These are phyloP conservation scores for Pichia norvegensis DNA, from an alignment of 1,139 yeast species.

Conservation along the genomic window DNA sequence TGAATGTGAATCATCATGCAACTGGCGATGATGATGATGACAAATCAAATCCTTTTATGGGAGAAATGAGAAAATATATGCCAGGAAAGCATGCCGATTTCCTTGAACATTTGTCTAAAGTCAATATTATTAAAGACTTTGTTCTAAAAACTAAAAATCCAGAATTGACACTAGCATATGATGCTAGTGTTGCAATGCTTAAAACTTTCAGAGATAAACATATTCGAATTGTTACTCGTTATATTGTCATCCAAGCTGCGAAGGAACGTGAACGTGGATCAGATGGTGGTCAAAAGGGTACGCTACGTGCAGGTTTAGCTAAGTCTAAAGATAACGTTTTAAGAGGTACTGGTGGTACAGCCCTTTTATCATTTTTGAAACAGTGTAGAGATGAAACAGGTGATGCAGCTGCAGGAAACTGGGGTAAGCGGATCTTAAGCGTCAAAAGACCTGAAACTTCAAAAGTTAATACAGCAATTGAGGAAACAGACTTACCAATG, in stretches of 20 bases:
- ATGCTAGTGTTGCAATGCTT: conserved; percentile 85
- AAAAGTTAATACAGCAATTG: conserved; percentile 41
- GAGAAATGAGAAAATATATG: conserved; percentile 84
- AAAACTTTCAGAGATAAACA: conserved; percentile 87
- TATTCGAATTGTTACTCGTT: conserved; percentile 84
- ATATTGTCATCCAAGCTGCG: conserved; percentile 71
- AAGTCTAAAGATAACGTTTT: conserved; percentile 34
- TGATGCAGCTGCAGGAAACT: conserved; percentile 79
- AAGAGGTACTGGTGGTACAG: conserved; percentile 92
- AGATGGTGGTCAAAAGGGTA: conserved; percentile 31
- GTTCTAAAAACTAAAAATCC: conserved; percentile 42
- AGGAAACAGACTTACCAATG: background rate
- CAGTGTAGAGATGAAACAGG: conserved; percentile 97
- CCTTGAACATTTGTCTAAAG: conserved; percentile 48
- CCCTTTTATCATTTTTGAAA: conserved; percentile 81
- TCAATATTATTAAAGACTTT: conserved; percentile 55
- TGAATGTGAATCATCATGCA: conserved; percentile 70
- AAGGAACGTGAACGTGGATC: conserved; percentile 47
- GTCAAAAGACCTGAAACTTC: background rate
- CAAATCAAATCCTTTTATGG: conserved; percentile 54
- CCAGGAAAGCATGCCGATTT: conserved; percentile 78
- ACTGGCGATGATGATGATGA: conserved; percentile 40
- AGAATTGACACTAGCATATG: conserved; percentile 65
- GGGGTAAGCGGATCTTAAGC: conserved; percentile 69
- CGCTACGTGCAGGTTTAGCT: conserved; percentile 49